phyloP scores from a whole-genome alignment of 768 basidiomycete species.

The Saitozyma podzolica region DNA sequence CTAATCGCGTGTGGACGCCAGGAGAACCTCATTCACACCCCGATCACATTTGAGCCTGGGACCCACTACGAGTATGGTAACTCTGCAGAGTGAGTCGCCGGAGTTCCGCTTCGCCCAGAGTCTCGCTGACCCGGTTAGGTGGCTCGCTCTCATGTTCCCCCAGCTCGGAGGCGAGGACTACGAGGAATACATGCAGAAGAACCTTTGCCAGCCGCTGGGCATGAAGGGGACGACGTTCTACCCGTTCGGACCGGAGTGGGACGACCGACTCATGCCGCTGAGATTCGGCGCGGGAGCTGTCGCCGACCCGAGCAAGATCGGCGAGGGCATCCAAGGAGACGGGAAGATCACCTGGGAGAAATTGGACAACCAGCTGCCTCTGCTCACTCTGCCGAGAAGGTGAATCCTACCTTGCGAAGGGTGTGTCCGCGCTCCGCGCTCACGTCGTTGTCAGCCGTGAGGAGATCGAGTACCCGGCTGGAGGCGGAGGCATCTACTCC shows the following conservation, averaged over 20 bases:
- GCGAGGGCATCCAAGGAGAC: neutral
- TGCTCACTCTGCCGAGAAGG: conserved; percentile 39
- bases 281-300: conserved; percentile 16
- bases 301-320: neutral
- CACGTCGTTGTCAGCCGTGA: conserved; percentile 11
- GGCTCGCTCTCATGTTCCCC: conserved; percentile 31
- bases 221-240: conserved; percentile 38
- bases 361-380: conserved; percentile 22
- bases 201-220: conserved; percentile 30
- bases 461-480: conserved; percentile 46
- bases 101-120: neutral
- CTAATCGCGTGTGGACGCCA: conserved; percentile 4
- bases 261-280: conserved; percentile 26
- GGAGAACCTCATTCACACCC: conserved; percentile 44
- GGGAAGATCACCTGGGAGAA: conserved; percentile 19
- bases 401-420: conserved; percentile 5
- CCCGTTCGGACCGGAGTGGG: conserved; percentile 25
- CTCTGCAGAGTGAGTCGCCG: conserved; percentile 20
- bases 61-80: conserved; percentile 43
- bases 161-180: conserved; percentile 13
- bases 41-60: conserved; percentile 31
- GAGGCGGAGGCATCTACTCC: conserved; percentile 43
- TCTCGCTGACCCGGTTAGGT: conserved; percentile 8
- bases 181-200: conserved; percentile 34
- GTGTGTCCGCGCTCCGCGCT: neutral